Base-by-base conservation (phyloP, 768 basidiomycete species). In the Phaffia tasmanica region DNA sequence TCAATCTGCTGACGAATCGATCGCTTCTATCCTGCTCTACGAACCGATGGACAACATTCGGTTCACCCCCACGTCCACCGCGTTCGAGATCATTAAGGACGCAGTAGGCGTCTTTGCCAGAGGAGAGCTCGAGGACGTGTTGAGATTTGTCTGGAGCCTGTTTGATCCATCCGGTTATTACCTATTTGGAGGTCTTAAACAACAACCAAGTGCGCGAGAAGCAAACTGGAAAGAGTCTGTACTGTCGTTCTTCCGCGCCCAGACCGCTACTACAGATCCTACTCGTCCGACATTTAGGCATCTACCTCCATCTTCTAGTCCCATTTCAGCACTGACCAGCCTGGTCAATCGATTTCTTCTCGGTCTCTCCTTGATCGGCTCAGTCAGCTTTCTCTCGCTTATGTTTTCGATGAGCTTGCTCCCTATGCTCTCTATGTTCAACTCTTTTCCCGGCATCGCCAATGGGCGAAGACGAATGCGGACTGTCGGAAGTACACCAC, bases 371-470 rank as follows among this genome's bases (percentile, higher is more conserved):
- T 46, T 64, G 27, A 47, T 64, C 42, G 63, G 63, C 9, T 64
- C 63, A n/a, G 18, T 53, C 23, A 56, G 54, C 18, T 64, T 64
- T 30, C 35, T 64, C 21, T 64, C 63, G n/a, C 46, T 64, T n/a
- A 42, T 64, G 21, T 47, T 64, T 29, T 64, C 63, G 16, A 25
- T 64, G 8, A 48, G 42, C 23, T 21, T 57, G 1, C 63, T 56
- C 7, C 63, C 63, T 11, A 30, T 64, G 42, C 57, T 57, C 35
- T 56, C 63, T 1, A 35, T 64, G 54, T 55, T 56, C 63, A 64
- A 64, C 55, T 18, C 30, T 48, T 46, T 56, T 5, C 63, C 63
- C n/a, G 35, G 42, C 11, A 48, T 64, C 42, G 53, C 42, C 11
- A 35, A 19, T 19, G 7, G 46, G 16, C 46, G 54, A 1, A 35